These are phyloP conservation scores for Datisca glomerata DNA, from an alignment of 306 rosid genomes.

Conservation along the genomic window DNA sequence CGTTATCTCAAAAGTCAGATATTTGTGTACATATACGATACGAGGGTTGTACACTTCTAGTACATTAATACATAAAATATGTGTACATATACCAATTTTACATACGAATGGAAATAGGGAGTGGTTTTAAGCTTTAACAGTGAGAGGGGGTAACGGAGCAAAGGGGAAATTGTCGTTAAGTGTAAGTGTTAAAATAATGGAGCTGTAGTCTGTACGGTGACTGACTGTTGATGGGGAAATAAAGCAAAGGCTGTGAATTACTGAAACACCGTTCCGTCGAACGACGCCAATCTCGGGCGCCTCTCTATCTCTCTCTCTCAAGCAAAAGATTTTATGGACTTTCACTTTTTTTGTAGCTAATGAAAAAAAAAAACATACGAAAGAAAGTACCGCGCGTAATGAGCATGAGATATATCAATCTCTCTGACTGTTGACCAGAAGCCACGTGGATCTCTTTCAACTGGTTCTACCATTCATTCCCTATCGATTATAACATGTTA, in stretches of 20 bases:
- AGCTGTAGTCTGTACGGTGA: background rate
- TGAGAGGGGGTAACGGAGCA: conserved; percentile 9
- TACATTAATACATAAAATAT: no score
- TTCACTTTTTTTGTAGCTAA: no score
- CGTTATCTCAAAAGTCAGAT: no score
- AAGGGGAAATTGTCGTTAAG: background rate
- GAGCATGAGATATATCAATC: background rate
- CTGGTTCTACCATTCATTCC: no score
- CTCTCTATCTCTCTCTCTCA: background rate
- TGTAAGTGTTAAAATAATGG: background rate
- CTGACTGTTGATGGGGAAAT: background rate
- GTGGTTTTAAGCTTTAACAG: no score
- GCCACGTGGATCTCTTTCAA: background rate
- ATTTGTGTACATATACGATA: no score
- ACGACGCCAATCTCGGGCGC: conserved; percentile 17
- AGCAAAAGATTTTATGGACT: background rate
- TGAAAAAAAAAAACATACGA: background rate
- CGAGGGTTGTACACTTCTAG: no score
- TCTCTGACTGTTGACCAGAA: background rate
- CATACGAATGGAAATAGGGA: no score
- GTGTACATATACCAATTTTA: no score
- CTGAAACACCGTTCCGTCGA: conserved; percentile 14
- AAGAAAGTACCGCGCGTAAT: background rate
- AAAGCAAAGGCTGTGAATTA: background rate
- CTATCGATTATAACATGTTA: no score